phyloP scores from a whole-genome alignment of 2,329 filamentous ascomycete species.

The Grosmannia serpens region DNA sequence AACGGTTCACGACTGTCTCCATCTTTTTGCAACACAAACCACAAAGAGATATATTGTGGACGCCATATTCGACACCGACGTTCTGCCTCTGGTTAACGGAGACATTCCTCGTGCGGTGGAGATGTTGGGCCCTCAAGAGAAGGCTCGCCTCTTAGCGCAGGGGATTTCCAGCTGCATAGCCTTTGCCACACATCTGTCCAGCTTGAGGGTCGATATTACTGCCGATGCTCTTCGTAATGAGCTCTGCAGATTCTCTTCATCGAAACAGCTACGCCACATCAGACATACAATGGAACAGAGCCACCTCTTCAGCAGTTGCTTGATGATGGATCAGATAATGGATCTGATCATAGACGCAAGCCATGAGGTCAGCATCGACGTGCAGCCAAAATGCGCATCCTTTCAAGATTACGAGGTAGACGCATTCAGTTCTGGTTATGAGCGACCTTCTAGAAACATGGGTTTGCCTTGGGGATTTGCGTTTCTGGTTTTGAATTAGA shows the following conservation, averaged over 20 bases:
- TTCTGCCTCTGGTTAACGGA: conserved; percentile 20
- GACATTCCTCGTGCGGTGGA: conserved; percentile 16
- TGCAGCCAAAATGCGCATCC: conserved; percentile 5
- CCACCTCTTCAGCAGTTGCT: conserved; percentile 20
- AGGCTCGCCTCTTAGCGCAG: conserved; percentile 22
- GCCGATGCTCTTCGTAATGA: conserved; percentile 15
- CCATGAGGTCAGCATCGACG: conserved; percentile 12
- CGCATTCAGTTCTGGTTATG: conserved; percentile 17
- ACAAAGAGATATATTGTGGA: conserved; percentile 17
- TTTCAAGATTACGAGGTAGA: conserved; percentile 16
- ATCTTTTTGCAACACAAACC: conserved; percentile 13
- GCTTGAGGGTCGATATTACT: conserved; percentile 11
- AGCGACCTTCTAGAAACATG: conserved; percentile 23
- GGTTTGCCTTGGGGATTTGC: conserved; percentile 25
- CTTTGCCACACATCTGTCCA: conserved; percentile 17
- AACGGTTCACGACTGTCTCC: conserved; percentile 11
- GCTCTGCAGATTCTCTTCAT: conserved; percentile 19
- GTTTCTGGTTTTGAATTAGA: conserved; percentile 25
- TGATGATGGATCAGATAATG: conserved; percentile 20
- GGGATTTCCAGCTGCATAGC: conserved; percentile 23
- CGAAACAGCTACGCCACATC: conserved; percentile 18
- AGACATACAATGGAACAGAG: conserved; percentile 20
- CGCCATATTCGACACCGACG: conserved; percentile 22
- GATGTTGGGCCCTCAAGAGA: conserved; percentile 20
- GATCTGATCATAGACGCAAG: conserved; percentile 21